Conservation (phyloP, 2,329 filamentous ascomycete genomes). For the Botrytis elliptica region DNA sequence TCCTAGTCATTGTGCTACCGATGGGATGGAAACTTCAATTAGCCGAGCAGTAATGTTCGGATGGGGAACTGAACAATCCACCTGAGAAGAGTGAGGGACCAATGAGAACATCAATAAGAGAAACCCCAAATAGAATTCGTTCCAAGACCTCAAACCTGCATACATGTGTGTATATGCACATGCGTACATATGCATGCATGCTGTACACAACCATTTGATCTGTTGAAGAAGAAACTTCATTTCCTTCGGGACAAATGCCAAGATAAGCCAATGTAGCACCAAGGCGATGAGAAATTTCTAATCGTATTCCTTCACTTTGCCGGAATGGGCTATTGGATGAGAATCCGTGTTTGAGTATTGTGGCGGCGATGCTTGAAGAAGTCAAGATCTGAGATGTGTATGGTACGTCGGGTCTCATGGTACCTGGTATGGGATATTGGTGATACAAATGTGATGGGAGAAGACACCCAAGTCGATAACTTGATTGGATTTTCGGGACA, state of each 20-base stretch:
- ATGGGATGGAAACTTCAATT: background rate
- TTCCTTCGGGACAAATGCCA: background rate
- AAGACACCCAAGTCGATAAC: background rate
- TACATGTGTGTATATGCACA: background rate
- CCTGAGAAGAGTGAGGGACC: accelerated
- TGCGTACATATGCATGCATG: background rate
- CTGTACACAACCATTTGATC: background rate
- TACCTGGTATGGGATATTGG: background rate
- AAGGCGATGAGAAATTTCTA: background rate
- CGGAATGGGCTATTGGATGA: background rate
- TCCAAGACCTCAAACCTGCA: background rate
- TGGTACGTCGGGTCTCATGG: background rate
- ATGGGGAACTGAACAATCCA: background rate
- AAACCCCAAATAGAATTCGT: background rate
- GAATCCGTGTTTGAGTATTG: background rate
- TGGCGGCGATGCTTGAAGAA: background rate
- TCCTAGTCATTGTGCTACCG: background rate
- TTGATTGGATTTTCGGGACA: background rate
- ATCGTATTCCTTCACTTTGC: background rate
- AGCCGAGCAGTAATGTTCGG: background rate
- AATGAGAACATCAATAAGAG: background rate
- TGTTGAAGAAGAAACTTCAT: background rate
- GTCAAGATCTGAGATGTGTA: background rate
- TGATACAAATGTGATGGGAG: background rate
- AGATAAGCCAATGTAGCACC: background rate